Evolutionary conservation across 352 stramenopile genomes (phyloP), one percentile per base, ranked within the genome.

Genomic region (Globisporangium cystogenes): DNA sequence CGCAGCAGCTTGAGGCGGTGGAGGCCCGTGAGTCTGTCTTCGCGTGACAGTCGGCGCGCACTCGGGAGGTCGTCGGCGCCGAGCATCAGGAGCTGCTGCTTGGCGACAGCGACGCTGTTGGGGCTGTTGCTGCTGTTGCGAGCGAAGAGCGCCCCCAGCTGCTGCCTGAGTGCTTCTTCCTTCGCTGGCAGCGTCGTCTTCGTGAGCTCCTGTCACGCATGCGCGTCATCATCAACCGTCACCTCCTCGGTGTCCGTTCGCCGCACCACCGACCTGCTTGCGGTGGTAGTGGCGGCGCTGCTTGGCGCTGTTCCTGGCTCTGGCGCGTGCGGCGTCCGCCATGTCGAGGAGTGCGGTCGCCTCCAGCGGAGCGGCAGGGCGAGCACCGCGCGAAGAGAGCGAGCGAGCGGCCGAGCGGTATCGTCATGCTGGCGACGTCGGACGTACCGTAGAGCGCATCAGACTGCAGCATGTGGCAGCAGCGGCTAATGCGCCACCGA

Each of bases 241-340:
- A n/a, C n/a, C n/a, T n/a, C n/a, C n/a, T n/a, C n/a, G n/a, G n/a
- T n/a, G n/a, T n/a, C n/a, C n/a, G n/a, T n/a, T n/a, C n/a, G n/a
- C n/a, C n/a, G n/a, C n/a, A n/a, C n/a, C n/a, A 21, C 37, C 12
- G 4, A 42, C 37, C 37, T 33, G 42, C 23, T 48, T 48, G 42
- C 42, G 42, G 16, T 48, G 21, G 42, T 48, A 36, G 15, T 48
- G 37, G 37, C 37, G 37, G 12, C 37, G 37, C 37, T 42, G 37
- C 37, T 42, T 42, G 37, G 37, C 37, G 14, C 37, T 20, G 37
- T 42, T 42, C 12, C 16, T 42, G 12, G 37, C 37, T 15, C 37
- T 15, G 37, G 37, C 37, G 18, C 14, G 37, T 4, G 37, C 37
- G 16, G 8, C 16, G 37, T 20, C 37, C 37, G 37, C 37, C 37